Evolutionary conservation across 1,284 basidiomycete genomes (phyloP), one percentile per base, ranked within the genome.

Genomic region (Ustilago cynodontis): DNA sequence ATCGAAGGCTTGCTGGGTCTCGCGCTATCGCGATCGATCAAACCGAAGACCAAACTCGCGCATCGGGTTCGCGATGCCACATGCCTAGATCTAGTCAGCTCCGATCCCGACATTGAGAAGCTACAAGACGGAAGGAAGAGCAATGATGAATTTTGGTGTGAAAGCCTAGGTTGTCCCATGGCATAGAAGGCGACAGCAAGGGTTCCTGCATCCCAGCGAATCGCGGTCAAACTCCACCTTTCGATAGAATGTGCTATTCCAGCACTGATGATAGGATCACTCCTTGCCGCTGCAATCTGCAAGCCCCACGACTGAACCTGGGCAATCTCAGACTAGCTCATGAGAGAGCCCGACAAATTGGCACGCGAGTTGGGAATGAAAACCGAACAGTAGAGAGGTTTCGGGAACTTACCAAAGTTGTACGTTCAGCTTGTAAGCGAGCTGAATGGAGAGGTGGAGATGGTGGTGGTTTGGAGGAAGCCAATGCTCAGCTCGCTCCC

Each of bases 261-360:
- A 39, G 37, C 13, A 11, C 14, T 2, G 6, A 16, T 20, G 45
- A 47, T 47, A 47, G 45, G 45, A 47, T 10, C 20, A 47, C 45
- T 9, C n/a, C n/a, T n/a, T n/a, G n/a, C n/a, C n/a, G n/a, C n/a
- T n/a, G n/a, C n/a, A n/a, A n/a, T n/a, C n/a, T n/a, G n/a, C n/a
- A n/a, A n/a, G n/a, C n/a, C n/a, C n/a, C n/a, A n/a, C n/a, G n/a
- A n/a, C n/a, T n/a, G n/a, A n/a, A n/a, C 6, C 11, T 20, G n/a
- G 41, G 41, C 41, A 43, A 43, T 43, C 41, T 43, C 41, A 43
- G 7, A n/a, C n/a, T n/a, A n/a, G n/a, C n/a, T n/a, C n/a, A n/a
- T n/a, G n/a, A 20, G 20, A 43, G 41, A 43, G 41, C 41, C 41
- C n/a, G 41, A 43, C n/a, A 7, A 20, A 5, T 43, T 4, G 41